Evolutionary conservation across 805 yeast genomes (phyloP).

Genomic region (Candida tibetensis): DNA sequence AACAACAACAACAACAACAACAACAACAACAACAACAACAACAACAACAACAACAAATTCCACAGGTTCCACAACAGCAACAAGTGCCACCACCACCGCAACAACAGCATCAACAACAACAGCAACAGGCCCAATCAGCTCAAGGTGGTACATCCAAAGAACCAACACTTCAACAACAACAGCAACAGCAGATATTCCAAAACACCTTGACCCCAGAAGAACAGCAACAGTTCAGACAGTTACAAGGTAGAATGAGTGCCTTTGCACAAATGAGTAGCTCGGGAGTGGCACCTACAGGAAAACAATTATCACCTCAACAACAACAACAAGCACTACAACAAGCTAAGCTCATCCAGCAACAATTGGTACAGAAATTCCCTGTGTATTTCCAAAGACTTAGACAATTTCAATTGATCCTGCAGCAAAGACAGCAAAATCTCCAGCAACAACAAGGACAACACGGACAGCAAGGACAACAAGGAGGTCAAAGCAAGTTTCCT

Average conservation of each 20-base stretch:
- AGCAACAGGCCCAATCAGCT: background rate
- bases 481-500: constrained; percentile 10
- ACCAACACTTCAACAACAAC: constrained; percentile 29
- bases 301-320: constrained; percentile 40
- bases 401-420: constrained; percentile 25
- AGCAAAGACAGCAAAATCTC: constrained; percentile 20
- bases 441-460: constrained; percentile 8
- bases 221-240: constrained; percentile 39
- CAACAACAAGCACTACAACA: constrained; percentile 45
- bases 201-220: constrained; percentile 39
- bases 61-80: constrained; percentile 3
- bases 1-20: constrained; percentile 3
- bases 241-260: constrained; percentile 38
- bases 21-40: constrained; percentile 1
- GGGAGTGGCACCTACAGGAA: constrained; percentile 43
- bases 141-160: background rate
- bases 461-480: constrained; percentile 8
- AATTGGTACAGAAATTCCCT: constrained; percentile 25
- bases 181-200: constrained; percentile 46
- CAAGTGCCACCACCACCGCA: background rate
- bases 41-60: constrained; percentile 3
- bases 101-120: constrained; percentile 5
- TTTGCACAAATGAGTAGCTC: constrained; percentile 42
- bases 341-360: constrained; percentile 32
- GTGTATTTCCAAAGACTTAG: constrained; percentile 26